Conservation (phyloP, 441 rosid species). For the Dalechampia spathulata region DNA sequence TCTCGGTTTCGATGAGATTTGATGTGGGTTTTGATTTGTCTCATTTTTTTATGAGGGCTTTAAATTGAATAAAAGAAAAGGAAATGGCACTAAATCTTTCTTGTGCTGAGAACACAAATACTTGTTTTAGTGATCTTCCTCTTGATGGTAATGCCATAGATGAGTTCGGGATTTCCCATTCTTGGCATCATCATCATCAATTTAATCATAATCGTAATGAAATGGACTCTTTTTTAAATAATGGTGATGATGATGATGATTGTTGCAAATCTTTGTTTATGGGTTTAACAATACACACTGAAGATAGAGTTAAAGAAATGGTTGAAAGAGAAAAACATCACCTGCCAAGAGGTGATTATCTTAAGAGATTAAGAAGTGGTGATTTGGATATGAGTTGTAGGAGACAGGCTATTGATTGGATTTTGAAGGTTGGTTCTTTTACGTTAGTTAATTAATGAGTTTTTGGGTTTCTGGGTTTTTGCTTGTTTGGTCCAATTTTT, state of each 20-base stretch:
- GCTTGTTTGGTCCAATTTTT: constrained; percentile 4
- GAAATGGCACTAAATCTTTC: constrained; percentile 49
- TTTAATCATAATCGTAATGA: constrained; percentile 11
- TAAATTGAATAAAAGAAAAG: not conserved
- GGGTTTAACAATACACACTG: constrained; percentile 41
- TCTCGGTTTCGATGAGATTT: constrained; percentile 23
- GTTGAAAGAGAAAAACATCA: constrained; percentile 40
- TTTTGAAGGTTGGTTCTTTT: constrained; percentile 37
- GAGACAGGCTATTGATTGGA: constrained; percentile 50
- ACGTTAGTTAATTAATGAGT: constrained; percentile 11
- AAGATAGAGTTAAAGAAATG: constrained; percentile 40
- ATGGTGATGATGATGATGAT: not conserved
- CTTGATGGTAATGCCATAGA: constrained; percentile 21
- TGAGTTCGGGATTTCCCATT: constrained; percentile 24
- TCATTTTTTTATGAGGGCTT: not conserved
- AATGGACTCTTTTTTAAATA: constrained; percentile 7
- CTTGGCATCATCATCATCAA: constrained; percentile 19
- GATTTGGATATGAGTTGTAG: constrained; percentile 47
- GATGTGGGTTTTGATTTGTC: not conserved
- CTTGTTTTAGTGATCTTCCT: constrained; percentile 34
- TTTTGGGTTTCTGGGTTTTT: not conserved
- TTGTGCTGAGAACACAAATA: constrained; percentile 38
- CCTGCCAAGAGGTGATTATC: constrained; percentile 42
- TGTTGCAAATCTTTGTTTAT: constrained; percentile 25
- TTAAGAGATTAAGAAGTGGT: constrained; percentile 43